Evolutionary conservation across 352 stramenopile species (phyloP), one percentile per base, ranked within the genome.

Genomic region (Elongisporangium prolatum): DNA sequence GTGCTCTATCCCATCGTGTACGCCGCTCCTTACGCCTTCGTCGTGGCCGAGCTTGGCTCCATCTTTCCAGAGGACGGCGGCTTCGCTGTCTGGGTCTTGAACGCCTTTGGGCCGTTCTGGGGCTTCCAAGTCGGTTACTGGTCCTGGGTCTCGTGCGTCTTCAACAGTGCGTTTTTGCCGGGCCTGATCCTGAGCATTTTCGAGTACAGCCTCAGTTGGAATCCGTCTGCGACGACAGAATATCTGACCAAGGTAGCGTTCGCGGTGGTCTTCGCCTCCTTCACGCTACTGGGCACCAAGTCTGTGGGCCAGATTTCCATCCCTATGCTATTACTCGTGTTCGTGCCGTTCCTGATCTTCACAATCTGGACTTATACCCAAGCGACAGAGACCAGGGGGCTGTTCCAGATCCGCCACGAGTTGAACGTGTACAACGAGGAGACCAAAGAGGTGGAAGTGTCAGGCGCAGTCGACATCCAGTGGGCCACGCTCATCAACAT

Each of bases 31-130:
- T 88, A 96, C 62, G 85, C 82, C 13, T 67, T 94, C 25, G 80
- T 97, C n/a, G 95, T 90, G 9, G 85, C 89, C 17, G 87, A 97
- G 69, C 66, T 98, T 17, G 85, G 80, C 13, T 79, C 80, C 0
- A 68, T 86, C 6, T 95, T 95, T 65, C 86, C 84, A 3, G 87
- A 96, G 52, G 57, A 71, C 21, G 64, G 59, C 10, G 86, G 70
- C 51, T 91, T 80, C 57, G 79, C 93, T 1, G 76, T 83, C 11
- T 97, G 90, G 88, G 83, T 96, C 1, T 67, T 88, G 57, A 71
- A 86, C 62, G 89, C 86, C 2, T 96, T 93, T 79, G 90, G 87
- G 10, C 61, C 76, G 10, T 89, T 84, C 65, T 86, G 74, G 76
- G 74, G 60, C 3, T 86, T 81, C 53, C 75, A 86, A 64, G 65